Base-by-base conservation (phyloP, 1,284 basidiomycete species). In the Tilletiaria anomala region DNA sequence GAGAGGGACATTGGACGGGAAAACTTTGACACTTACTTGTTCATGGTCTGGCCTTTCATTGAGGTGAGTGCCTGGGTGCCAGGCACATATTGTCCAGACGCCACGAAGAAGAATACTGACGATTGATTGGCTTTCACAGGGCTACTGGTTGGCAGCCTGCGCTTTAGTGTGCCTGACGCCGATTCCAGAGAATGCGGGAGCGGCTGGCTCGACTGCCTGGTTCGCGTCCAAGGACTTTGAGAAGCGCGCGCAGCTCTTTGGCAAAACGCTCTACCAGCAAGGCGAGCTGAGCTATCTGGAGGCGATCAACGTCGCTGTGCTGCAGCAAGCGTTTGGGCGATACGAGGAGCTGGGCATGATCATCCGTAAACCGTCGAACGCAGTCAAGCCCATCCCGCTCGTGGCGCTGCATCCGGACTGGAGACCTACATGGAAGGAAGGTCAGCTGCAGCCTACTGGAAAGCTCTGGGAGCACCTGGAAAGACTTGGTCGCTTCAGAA, bases 101-200 rank as follows among this genome's bases (percentile, higher is more conserved):
- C 14, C 10, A 17, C 17, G 11, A 14, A 4, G 20, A 5, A 5
- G 14, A 16, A 5, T 15, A 11, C 32, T 26, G 24, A 39, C 26
- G 19, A 1, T 14, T 16, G 1, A 17, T 21, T 22, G 11, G 42
- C n/a, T n/a, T n/a, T n/a, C n/a, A n/a, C n/a, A n/a, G n/a, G 58
- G 53, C 34, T 67, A 67, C 48, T 69, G 68, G 68, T 58, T 69
- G 6, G 65, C 63, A 3, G 61, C 64, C 4, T 58, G 68, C 19
- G 58, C 63, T 6, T 51, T 69, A 2, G 57, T 69, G 26, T 54
- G 59, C 10, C 58, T 69, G 8, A 56, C 67, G 3, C 60, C 61
- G 1, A 14, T 33, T 3, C 26, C 36, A 1, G 17, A 42, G 20
- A 33, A 47, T 2, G 40, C 46, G 6, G 40, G 37, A 1, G 10